A percentile compares a stretch with the other conserved stretches of the same genome.
These are phyloP conservation scores for Ulota crispa DNA, from an alignment of 225 moss, liverwort and hornwort genomes.

Conservation along the genomic window DNA sequence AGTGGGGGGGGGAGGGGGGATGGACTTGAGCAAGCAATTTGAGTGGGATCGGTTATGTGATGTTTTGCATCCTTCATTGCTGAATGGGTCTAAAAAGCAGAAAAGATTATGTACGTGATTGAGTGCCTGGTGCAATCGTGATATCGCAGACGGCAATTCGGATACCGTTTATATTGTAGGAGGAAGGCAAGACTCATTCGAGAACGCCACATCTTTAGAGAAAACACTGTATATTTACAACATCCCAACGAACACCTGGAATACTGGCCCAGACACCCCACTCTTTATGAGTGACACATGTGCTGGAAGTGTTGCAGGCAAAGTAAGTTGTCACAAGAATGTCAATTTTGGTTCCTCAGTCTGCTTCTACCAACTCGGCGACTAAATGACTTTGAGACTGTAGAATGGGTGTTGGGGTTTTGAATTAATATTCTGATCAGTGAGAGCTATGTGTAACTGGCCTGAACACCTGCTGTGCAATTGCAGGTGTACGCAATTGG, in stretches of 20 bases:
- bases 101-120: background rate
- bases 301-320: slow-evolving; percentile 69
- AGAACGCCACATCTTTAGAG: slow-evolving; percentile 18
- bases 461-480: background rate
- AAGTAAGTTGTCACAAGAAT: slow-evolving; percentile 37
- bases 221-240: slow-evolving; percentile 56
- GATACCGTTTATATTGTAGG: slow-evolving; percentile 81
- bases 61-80: background rate
- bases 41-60: background rate
- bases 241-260: slow-evolving; percentile 53
- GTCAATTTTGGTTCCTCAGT: background rate
- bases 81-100: background rate
- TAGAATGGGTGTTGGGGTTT: background rate
- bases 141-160: slow-evolving; percentile 38
- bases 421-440: background rate
- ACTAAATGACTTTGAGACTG: background rate
- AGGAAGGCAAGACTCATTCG: slow-evolving; percentile 50
- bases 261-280: slow-evolving; percentile 45
- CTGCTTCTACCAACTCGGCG: background rate
- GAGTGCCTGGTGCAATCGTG: background rate
- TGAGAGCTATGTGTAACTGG: background rate
- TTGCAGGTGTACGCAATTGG: slow-evolving; percentile 80
- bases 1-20: too few relatives aligned
- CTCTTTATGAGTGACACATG: slow-evolving; percentile 65
- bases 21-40: too few relatives aligned